Evolutionary conservation across 176 grass and related monocot species (phyloP).

Genomic region (Musa schizocarpa): DNA sequence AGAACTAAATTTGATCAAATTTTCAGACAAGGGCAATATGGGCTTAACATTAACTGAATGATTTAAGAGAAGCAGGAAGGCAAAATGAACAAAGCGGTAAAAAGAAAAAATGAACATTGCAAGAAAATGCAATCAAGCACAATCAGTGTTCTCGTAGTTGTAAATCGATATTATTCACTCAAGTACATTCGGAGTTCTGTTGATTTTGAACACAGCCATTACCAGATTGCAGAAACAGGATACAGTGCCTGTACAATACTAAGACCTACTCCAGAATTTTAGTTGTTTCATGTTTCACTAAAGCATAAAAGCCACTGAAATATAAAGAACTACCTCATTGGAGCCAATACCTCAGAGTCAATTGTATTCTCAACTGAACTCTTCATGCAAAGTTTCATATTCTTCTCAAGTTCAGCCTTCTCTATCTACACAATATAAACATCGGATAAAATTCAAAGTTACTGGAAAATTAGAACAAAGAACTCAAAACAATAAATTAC

Average conservation of each 20-base stretch:
- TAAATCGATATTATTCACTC: not conserved
- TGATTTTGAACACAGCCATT: not conserved
- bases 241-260: too few relatives aligned
- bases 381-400: constrained; percentile 24
- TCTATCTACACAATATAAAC: constrained; percentile 40
- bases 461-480: not conserved
- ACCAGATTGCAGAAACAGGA: not conserved
- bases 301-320: not conserved
- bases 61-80: not conserved
- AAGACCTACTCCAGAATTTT: not conserved
- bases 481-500: not conserved
- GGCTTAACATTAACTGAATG: not conserved
- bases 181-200: not conserved
- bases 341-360: constrained; percentile 11
- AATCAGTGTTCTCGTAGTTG: not conserved
- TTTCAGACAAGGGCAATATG: not conserved
- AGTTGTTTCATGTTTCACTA: not conserved
- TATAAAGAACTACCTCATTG: constrained; percentile 25
- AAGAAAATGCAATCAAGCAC: not conserved
- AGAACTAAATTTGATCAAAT: not conserved
- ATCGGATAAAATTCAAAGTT: not conserved
- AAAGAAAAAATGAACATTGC: not conserved
- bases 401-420: constrained; percentile 51
- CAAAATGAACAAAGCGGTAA: not conserved
- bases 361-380: constrained; percentile 31